Conservation (phyloP, 2,329 filamentous ascomycete species). For the Aureobasidium melanogenum region DNA sequence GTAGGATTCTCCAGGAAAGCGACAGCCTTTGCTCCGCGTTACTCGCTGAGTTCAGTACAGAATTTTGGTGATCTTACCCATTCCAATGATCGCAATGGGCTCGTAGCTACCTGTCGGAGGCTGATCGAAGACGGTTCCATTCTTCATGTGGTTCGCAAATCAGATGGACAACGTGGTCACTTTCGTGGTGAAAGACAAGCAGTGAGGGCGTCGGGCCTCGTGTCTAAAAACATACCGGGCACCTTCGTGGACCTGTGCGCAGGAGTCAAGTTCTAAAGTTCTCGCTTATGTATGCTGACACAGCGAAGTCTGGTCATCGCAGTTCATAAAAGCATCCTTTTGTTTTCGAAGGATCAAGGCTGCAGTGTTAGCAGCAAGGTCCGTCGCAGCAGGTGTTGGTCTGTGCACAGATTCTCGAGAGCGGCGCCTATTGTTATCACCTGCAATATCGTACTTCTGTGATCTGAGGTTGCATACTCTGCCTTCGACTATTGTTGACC, state of each 20-base stretch:
- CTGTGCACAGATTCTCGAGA: not conserved
- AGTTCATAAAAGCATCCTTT: not conserved
- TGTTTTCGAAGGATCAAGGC: not conserved
- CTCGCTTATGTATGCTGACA: not conserved
- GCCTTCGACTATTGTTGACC: no score
- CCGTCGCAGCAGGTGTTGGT: not conserved
- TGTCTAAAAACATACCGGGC: not conserved
- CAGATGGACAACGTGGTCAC: no score
- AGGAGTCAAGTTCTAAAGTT: no score
- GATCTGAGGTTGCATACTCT: no score
- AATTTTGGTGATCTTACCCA: not conserved
- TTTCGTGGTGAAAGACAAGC: not conserved
- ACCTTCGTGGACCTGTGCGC: not conserved
- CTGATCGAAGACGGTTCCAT: not conserved
- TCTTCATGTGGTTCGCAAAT: no score
- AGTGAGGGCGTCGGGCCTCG: not conserved
- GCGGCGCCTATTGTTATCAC: no score
- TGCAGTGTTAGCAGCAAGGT: not conserved
- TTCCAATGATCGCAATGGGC: conserved; percentile 38
- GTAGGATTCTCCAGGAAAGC: conserved; percentile 33
- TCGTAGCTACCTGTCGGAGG: not conserved
- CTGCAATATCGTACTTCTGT: not conserved
- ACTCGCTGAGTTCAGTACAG: not conserved
- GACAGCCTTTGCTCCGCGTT: conserved; percentile 24
- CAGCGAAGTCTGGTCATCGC: not conserved